These are phyloP conservation scores for Gaeumannomyces sp. DNA, from an alignment of 2,329 filamentous ascomycete species.

Conservation along the genomic window DNA sequence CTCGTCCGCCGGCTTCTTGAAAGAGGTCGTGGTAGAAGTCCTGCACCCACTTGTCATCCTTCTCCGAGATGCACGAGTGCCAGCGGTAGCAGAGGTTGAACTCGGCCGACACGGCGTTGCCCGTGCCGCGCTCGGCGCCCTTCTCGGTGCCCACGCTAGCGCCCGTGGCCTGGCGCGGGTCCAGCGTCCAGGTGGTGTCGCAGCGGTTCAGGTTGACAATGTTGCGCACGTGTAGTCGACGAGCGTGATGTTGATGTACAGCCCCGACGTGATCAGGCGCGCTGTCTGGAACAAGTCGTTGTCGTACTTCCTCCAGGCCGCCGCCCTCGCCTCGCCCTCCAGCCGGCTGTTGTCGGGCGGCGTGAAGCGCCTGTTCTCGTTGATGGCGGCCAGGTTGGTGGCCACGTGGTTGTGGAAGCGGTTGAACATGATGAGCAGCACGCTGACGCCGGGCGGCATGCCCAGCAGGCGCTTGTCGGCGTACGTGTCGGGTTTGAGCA, in stretches of 20 bases:
- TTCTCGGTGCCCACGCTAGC: conserved; percentile 45
- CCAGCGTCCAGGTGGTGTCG: conserved; percentile 75
- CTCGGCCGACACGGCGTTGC: conserved; percentile 79
- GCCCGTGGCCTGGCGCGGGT: conserved; percentile 65
- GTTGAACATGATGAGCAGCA: conserved; percentile 72
- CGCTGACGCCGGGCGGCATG: conserved; percentile 65
- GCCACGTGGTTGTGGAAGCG: conserved; percentile 85
- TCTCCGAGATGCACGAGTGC: conserved; percentile 71
- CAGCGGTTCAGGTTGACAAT: conserved; percentile 66
- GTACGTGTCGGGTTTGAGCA: conserved; percentile 66
- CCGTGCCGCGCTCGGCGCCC: conserved; percentile 63
- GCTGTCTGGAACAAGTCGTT: conserved; percentile 76
- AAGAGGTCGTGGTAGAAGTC: conserved; percentile 57
- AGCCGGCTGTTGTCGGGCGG: conserved; percentile 46
- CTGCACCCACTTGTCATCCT: conserved; percentile 76
- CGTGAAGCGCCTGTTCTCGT: conserved; percentile 73
- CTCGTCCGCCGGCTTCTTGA: conserved; percentile 51
- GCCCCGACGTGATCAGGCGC: conserved; percentile 63
- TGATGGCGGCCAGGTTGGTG: conserved; percentile 73
- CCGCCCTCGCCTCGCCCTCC: conserved; percentile 40
- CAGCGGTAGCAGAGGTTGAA: conserved; percentile 87
- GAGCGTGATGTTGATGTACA: conserved; percentile 75
- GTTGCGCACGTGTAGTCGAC: conserved; percentile 73
- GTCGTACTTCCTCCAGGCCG: conserved; percentile 62
- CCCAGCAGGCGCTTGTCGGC: conserved; percentile 64